Evolutionary conservation across 495 filamentous ascomycete species (phyloP), one percentile per base, ranked within the genome.

Genomic region (Penicillium pancosmium): DNA sequence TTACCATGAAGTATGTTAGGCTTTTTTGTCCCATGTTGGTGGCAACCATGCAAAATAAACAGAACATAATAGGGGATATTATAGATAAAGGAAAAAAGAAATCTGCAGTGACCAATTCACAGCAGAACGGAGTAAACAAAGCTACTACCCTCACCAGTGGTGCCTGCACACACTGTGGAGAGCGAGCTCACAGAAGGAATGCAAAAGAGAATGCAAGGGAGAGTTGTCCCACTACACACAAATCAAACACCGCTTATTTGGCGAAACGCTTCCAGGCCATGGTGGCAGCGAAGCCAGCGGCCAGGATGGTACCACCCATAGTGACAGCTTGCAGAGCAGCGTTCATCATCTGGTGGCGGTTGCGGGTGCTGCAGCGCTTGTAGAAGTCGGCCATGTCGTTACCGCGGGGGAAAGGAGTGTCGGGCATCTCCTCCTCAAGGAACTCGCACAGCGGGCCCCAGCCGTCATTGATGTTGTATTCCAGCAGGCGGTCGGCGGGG

Each of bases 401-500:
- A 19, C 74, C 74, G 12, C 72, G 73, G 41, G 78, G 78, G 68
- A 79, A 81, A 7, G 72, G 59, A 8, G 73, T 72, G 55, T 78
- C 73, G 9, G 88, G 88, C 8, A 85, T 70, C 6, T 79, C 74
- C 53, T 84, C 79, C 38, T 82, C 86, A 0, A 89, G 78, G 73
- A 89, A 89, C 54, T 85, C 76, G 73, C 86, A 88, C 16, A 91
- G 76, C 10, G 86, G 86, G 25, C 67, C 83, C 87, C 87, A 89
- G 54, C 88, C 88, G 46, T 87, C 80, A 48, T 79, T 78, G 60
- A 89, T 82, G 63, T 80, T 78, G 73, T 85, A 89, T 61, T 89
- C 86, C 43, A 89, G 78, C 47, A 89, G 72, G 64, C 73, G 72
- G 61, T 80, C 76, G 2, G 73, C 61, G 36, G 77, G 76, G 27